phyloP scores from a whole-genome alignment of 768 basidiomycete genomes.

The Pleurotus pulmonarius region DNA sequence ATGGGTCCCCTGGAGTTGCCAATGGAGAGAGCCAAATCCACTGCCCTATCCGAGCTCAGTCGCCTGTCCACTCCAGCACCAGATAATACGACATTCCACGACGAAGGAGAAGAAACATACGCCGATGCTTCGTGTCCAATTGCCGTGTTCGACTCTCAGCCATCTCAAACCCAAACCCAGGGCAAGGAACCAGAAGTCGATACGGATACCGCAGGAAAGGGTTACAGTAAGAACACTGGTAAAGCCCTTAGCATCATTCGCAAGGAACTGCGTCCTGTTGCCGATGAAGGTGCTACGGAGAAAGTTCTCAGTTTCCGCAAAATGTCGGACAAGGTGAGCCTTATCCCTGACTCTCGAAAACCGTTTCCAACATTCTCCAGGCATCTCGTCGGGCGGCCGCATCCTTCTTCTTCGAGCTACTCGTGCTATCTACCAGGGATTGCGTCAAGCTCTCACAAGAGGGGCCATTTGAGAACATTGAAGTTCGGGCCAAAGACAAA shows the following conservation, averaged over 20 bases:
- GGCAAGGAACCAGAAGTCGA: slow-evolving; percentile 34
- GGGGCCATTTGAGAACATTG: slow-evolving; percentile 81
- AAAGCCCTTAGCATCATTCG: slow-evolving; percentile 78
- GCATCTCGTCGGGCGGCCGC: slow-evolving; percentile 89
- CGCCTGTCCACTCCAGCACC: slow-evolving; percentile 65
- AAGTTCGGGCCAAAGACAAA: slow-evolving; percentile 74
- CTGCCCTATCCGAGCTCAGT: slow-evolving; percentile 52
- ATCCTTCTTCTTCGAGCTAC: slow-evolving; percentile 96
- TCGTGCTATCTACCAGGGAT: slow-evolving; percentile 91
- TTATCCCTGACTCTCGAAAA: neutral
- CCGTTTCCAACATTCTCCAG: slow-evolving; percentile 31
- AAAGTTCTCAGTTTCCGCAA: slow-evolving; percentile 74
- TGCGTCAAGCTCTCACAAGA: slow-evolving; percentile 78
- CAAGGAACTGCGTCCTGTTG: slow-evolving; percentile 58
- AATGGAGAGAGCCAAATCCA: slow-evolving; percentile 39
- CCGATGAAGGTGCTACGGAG: slow-evolving; percentile 43
- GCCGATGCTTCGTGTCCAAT: slow-evolving; percentile 74
- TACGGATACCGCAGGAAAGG: slow-evolving; percentile 55
- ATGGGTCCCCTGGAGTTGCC: slow-evolving; percentile 30
- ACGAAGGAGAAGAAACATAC: slow-evolving; percentile 63
- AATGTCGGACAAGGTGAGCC: slow-evolving; percentile 70
- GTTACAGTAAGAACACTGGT: slow-evolving; percentile 86
- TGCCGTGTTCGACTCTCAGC: slow-evolving; percentile 72
- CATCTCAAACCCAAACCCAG: slow-evolving; percentile 53
- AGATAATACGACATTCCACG: slow-evolving; percentile 39